These are phyloP conservation scores for Plectranthus barbatus DNA, from an alignment of 257 asterid species.

Conservation along the genomic window DNA sequence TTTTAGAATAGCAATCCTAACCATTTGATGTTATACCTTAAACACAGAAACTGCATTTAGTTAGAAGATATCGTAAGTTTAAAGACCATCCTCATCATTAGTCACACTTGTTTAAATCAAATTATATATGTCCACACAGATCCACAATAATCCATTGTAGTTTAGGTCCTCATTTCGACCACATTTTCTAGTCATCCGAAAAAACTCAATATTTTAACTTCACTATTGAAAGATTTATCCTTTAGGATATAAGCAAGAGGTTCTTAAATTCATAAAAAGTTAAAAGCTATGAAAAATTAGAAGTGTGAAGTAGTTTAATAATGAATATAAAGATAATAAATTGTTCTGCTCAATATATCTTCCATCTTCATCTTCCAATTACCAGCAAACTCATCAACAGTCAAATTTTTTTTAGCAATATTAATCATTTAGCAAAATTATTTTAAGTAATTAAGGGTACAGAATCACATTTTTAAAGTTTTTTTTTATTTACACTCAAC, in stretches of 20 bases:
- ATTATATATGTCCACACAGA: too few species aligned
- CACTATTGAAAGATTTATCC: background rate
- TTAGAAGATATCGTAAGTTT: background rate
- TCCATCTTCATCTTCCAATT: background rate
- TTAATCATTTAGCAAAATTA: background rate
- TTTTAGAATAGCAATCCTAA: too few species aligned
- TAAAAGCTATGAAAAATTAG: background rate
- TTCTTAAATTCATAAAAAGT: background rate
- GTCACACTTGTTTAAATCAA: background rate
- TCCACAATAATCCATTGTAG: background rate
- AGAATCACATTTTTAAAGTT: too few species aligned
- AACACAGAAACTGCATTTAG: background rate
- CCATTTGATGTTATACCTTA: background rate
- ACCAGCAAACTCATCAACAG: background rate
- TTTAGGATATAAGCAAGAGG: background rate
- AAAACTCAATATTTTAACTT: background rate
- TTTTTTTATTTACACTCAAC: too few species aligned
- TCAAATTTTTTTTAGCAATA: background rate
- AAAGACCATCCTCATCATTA: background rate
- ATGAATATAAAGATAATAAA: background rate
- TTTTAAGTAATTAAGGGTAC: background rate
- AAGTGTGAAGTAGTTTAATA: too few species aligned
- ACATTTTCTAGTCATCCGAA: background rate
- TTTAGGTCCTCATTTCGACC: background rate
- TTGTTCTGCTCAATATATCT: background rate